Percentiles rank a stretch among this genome's conserved stretches.
Evolutionary conservation across 2,329 filamentous ascomycete genomes (phyloP).

Genomic region (Phaeosphaeriaceae sp.): DNA sequence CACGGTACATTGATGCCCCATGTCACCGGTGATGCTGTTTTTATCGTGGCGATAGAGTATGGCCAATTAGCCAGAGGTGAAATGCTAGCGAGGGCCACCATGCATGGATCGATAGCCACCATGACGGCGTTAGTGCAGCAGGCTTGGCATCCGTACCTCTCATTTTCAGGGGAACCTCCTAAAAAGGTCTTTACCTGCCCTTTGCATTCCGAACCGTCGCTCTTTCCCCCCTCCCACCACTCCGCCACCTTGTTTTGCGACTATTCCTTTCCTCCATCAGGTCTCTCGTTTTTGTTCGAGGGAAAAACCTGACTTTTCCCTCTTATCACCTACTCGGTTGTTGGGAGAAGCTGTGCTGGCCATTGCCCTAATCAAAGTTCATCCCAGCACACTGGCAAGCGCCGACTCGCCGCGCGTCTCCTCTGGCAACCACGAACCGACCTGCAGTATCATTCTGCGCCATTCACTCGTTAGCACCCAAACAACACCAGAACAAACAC

Average conservation of each 20-base stretch:
- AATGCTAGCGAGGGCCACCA: slow-evolving; percentile 33
- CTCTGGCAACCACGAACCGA: slow-evolving; percentile 36
- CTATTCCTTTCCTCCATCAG: slow-evolving; percentile 23
- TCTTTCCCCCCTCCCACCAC: slow-evolving; percentile 34
- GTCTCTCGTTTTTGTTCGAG: slow-evolving; percentile 41
- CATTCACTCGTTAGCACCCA: slow-evolving; percentile 37
- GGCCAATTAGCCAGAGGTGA: slow-evolving; percentile 20
- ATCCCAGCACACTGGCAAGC: slow-evolving; percentile 26
- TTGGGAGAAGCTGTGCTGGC: slow-evolving; percentile 33
- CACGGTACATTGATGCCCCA: not conserved
- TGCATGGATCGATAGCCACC: slow-evolving; percentile 19
- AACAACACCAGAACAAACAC: not conserved
- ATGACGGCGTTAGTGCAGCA: slow-evolving; percentile 28
- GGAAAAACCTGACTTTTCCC: slow-evolving; percentile 17
- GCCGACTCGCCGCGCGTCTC: slow-evolving; percentile 43
- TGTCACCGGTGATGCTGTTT: slow-evolving; percentile 9
- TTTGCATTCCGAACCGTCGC: slow-evolving; percentile 40
- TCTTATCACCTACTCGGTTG: slow-evolving; percentile 6
- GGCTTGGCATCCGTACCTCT: slow-evolving; percentile 32
- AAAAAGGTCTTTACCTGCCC: slow-evolving; percentile 40
- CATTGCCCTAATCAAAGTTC: slow-evolving; percentile 13
- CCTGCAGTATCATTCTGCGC: slow-evolving; percentile 32
- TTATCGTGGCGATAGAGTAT: slow-evolving; percentile 23
- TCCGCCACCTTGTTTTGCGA: slow-evolving; percentile 22
- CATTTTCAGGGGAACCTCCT: slow-evolving; percentile 41